Evolutionary conservation across 1,284 basidiomycete species (phyloP).

Genomic region (Amylostereum chailletii): DNA sequence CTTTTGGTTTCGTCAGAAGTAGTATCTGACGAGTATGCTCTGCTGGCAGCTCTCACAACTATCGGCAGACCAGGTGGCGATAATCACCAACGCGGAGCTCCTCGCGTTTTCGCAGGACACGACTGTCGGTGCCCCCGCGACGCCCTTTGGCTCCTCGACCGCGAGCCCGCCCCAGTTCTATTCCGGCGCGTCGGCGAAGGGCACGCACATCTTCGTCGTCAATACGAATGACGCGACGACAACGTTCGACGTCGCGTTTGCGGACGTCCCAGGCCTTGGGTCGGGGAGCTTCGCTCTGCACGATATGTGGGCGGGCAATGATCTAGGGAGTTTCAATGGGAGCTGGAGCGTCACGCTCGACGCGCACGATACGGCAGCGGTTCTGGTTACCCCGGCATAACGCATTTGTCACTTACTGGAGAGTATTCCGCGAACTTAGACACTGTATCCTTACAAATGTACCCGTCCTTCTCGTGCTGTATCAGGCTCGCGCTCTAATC

Average conservation of each 20-base stretch:
- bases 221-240: conserved; percentile 31
- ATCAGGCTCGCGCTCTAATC: too few species aligned
- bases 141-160: conserved; percentile 34
- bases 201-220: conserved; percentile 46
- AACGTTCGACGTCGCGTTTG: conserved; percentile 36
- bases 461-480: too few species aligned
- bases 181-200: conserved; percentile 36
- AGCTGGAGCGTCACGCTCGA: conserved; percentile 33
- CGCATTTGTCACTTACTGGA: too few species aligned
- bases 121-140: conserved; percentile 35
- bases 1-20: too few species aligned
- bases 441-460: too few species aligned
- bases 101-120: conserved; percentile 47
- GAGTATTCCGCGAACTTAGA: too few species aligned
- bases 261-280: conserved; percentile 34
- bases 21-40: too few species aligned
- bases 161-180: conserved; percentile 44
- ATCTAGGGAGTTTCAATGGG: conserved; percentile 33
- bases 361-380: conserved; percentile 43
- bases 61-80: conserved; percentile 30
- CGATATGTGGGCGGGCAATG: conserved; percentile 45
- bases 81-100: conserved; percentile 42
- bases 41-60: conserved; percentile 30
- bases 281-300: conserved; percentile 33
- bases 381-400: conserved; percentile 17